Percentiles rank a stretch among this genome's conserved stretches.
These are phyloP conservation scores for Lachnum nothofagi DNA, from an alignment of 2,329 filamentous ascomycete species.

Conservation along the genomic window DNA sequence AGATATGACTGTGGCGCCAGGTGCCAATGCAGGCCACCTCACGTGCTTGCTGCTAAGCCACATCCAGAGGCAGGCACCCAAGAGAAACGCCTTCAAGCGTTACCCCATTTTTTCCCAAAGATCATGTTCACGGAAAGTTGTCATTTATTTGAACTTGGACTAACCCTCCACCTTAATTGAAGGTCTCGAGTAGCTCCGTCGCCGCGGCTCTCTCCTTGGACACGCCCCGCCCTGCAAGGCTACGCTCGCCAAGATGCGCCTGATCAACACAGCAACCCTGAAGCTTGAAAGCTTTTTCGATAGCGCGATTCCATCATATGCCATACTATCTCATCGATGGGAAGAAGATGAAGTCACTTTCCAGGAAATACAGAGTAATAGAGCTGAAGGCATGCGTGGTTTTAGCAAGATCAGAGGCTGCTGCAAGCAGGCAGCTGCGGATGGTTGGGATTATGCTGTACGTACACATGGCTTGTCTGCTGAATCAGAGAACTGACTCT, in stretches of 20 bases:
- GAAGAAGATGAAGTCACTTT: slow-evolving; percentile 14
- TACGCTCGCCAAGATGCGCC: slow-evolving; percentile 1
- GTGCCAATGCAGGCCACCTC: too few species aligned
- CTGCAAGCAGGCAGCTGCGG: not conserved
- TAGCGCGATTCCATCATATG: slow-evolving; percentile 15
- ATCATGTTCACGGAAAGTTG: too few species aligned
- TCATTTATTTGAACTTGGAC: too few species aligned
- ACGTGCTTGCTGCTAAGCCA: too few species aligned
- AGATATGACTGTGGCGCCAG: too few species aligned
- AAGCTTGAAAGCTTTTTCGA: slow-evolving; percentile 7
- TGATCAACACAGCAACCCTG: slow-evolving; percentile 8
- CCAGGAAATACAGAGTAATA: slow-evolving; percentile 1
- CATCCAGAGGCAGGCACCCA: too few species aligned
- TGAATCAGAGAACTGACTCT: not conserved
- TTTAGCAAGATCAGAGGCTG: slow-evolving; percentile 3
- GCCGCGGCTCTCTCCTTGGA: too few species aligned
- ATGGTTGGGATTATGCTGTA: slow-evolving; percentile 6
- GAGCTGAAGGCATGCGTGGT: not conserved
- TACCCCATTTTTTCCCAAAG: too few species aligned
- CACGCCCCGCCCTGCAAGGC: too few species aligned
- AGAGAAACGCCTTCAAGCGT: too few species aligned
- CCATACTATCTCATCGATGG: slow-evolving; percentile 24
- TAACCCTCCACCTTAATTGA: too few species aligned
- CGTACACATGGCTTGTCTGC: not conserved
- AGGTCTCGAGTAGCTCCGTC: too few species aligned